A percentile compares a stretch with the other conserved stretches of the same genome.
Evolutionary conservation across 2,329 filamentous ascomycete genomes (phyloP).

Genomic region (Claviceps arundinis): DNA sequence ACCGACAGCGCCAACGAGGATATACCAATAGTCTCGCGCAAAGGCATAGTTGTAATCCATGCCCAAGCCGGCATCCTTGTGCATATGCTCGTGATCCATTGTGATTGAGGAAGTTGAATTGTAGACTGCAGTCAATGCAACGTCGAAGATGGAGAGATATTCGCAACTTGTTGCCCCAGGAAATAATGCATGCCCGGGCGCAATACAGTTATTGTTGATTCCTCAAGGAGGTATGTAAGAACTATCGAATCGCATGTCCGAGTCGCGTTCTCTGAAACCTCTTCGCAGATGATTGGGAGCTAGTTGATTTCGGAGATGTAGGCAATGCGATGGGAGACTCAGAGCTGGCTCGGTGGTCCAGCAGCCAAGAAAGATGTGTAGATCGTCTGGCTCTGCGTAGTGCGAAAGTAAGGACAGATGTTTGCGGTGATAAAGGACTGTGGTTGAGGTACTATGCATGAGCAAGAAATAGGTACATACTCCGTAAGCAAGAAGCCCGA

Average conservation of each 20-base stretch:
- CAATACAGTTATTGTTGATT: background rate
- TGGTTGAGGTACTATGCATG: background rate
- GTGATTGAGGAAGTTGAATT: slow-evolving; percentile 5
- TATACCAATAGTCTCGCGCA: slow-evolving; percentile 46
- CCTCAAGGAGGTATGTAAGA: slow-evolving; percentile 1
- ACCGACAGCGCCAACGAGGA: slow-evolving; percentile 35
- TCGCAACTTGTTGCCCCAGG: background rate
- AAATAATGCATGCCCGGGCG: background rate
- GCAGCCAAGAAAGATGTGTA: too few relatives aligned
- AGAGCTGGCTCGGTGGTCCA: too few relatives aligned
- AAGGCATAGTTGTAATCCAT: slow-evolving; percentile 35
- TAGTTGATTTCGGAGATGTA: background rate
- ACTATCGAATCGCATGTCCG: background rate
- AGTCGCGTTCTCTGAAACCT: too few relatives aligned
- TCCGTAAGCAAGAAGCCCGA: too few relatives aligned
- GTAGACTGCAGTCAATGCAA: background rate
- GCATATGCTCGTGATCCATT: slow-evolving; percentile 21
- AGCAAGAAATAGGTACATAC: too few relatives aligned
- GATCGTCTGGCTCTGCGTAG: background rate
- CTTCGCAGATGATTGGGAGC: background rate
- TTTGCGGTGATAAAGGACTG: background rate
- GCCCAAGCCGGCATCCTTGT: slow-evolving; percentile 22
- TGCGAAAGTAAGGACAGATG: background rate
- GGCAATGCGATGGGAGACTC: background rate
- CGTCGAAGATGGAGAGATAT: background rate